Conservation (phyloP, 148 eudicot genomes). For the Cornus suecica region DNA sequence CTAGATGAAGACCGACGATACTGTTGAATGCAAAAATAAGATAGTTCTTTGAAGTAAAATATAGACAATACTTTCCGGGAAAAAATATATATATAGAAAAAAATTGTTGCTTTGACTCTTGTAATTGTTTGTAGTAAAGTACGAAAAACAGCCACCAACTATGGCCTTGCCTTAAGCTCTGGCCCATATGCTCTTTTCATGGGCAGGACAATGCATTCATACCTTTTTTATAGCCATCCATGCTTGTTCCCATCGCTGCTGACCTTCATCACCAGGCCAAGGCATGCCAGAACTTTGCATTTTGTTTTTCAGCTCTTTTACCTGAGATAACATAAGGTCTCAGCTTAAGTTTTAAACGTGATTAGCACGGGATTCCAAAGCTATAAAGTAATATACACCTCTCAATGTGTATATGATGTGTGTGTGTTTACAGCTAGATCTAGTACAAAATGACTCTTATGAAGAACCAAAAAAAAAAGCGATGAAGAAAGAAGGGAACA, state of each 20-base stretch:
- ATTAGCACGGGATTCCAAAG: too few relatives aligned
- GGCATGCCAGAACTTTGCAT: slow-evolving; percentile 95
- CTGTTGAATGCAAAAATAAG: neutral
- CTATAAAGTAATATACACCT: too few relatives aligned
- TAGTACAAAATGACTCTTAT: too few relatives aligned
- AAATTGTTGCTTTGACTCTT: too few relatives aligned
- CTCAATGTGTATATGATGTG: too few relatives aligned
- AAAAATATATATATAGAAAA: neutral
- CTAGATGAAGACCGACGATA: neutral
- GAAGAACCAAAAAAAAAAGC: too few relatives aligned
- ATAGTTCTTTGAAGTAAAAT: neutral
- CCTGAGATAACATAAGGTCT: slow-evolving; percentile 39
- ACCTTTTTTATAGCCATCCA: slow-evolving; percentile 96
- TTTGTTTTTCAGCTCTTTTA: slow-evolving; percentile 69
- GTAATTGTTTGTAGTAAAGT: neutral
- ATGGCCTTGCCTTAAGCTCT: neutral
- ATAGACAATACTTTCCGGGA: neutral
- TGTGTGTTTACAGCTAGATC: too few relatives aligned
- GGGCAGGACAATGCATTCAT: neutral
- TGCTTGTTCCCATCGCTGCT: slow-evolving; percentile 88
- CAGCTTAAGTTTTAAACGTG: neutral
- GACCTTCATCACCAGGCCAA: slow-evolving; percentile 99
- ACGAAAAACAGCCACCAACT: neutral
- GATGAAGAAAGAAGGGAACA: too few relatives aligned
- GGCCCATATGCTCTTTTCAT: neutral